These are phyloP conservation scores for Cicer bijugum DNA, from an alignment of 306 rosid genomes.

Conservation along the genomic window DNA sequence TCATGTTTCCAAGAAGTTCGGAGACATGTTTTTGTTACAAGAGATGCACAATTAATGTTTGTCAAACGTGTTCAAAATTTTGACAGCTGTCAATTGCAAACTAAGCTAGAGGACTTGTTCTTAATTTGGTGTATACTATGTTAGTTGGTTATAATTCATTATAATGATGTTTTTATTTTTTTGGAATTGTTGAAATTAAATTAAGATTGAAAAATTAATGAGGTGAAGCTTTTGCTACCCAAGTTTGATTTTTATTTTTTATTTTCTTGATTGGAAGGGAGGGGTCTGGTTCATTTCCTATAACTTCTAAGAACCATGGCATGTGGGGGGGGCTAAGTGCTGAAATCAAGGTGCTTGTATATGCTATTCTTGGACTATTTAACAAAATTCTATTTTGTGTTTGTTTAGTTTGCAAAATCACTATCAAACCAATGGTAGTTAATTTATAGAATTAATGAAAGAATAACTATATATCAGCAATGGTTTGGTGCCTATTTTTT, in stretches of 20 bases:
- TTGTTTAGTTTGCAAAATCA: slow-evolving; percentile 16
- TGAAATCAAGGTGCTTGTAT: slow-evolving; percentile 40
- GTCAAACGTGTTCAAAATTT: slow-evolving; percentile 29
- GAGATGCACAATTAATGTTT: slow-evolving; percentile 24
- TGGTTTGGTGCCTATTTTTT: background rate
- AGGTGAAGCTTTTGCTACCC: slow-evolving; percentile 29
- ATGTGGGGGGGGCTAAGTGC: slow-evolving; percentile 42
- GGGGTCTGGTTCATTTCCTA: slow-evolving; percentile 59
- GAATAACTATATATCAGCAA: background rate
- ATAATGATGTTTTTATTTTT: slow-evolving; percentile 16
- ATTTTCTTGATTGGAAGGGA: slow-evolving; percentile 47
- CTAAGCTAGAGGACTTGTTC: slow-evolving; percentile 35
- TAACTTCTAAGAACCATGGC: slow-evolving; percentile 62
- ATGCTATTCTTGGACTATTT: slow-evolving; percentile 44
- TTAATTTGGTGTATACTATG: slow-evolving; percentile 32
- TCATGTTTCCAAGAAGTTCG: slow-evolving; percentile 43
- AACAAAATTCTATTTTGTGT: slow-evolving; percentile 39
- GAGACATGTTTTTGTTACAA: slow-evolving; percentile 43
- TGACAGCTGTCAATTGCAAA: slow-evolving; percentile 47
- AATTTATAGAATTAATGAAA: background rate
- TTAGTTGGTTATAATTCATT: background rate
- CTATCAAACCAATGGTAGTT: slow-evolving; percentile 34
- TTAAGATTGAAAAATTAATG: slow-evolving; percentile 25
- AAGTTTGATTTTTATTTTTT: slow-evolving; percentile 19
- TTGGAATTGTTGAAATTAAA: slow-evolving; percentile 33